Evolutionary conservation across 305 asterid genomes (phyloP).

Genomic region (Lippia alba): DNA sequence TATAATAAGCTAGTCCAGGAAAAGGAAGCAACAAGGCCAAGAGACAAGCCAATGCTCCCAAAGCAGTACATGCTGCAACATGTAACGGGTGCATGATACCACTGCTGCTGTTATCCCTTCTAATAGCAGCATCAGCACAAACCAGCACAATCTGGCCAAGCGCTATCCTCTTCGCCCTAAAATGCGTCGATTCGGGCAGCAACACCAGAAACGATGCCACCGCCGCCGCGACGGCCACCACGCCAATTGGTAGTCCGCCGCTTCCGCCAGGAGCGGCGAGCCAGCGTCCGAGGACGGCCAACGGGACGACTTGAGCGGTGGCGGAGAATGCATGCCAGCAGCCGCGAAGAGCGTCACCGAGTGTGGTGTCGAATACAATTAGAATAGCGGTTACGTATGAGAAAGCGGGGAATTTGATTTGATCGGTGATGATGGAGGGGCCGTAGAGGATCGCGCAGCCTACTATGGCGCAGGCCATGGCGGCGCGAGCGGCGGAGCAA

Average conservation of each 20-base stretch:
- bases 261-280: not conserved
- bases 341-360: conserved; percentile 56
- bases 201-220: conserved; percentile 47
- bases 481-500: conserved; percentile 49
- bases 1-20: conserved; percentile 47
- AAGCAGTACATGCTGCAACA: conserved; percentile 49
- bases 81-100: conserved; percentile 51
- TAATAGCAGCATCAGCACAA: conserved; percentile 44
- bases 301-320: conserved; percentile 50
- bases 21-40: conserved; percentile 54
- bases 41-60: conserved; percentile 50
- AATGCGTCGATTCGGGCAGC: conserved; percentile 47
- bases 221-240: conserved; percentile 44
- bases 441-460: conserved; percentile 52
- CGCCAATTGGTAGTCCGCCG: conserved; percentile 29
- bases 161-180: conserved; percentile 57
- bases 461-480: conserved; percentile 53
- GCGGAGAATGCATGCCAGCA: conserved; percentile 60
- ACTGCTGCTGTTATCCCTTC: conserved; percentile 1
- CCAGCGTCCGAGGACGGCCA: conserved; percentile 45
- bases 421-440: conserved; percentile 33
- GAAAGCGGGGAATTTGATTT: conserved; percentile 51
- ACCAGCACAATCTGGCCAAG: conserved; percentile 59
- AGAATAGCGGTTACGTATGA: conserved; percentile 49
- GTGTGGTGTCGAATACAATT: conserved; percentile 48